These are phyloP conservation scores for Canariomyces notabilis DNA, from an alignment of 2,329 filamentous ascomycete genomes.

Conservation along the genomic window DNA sequence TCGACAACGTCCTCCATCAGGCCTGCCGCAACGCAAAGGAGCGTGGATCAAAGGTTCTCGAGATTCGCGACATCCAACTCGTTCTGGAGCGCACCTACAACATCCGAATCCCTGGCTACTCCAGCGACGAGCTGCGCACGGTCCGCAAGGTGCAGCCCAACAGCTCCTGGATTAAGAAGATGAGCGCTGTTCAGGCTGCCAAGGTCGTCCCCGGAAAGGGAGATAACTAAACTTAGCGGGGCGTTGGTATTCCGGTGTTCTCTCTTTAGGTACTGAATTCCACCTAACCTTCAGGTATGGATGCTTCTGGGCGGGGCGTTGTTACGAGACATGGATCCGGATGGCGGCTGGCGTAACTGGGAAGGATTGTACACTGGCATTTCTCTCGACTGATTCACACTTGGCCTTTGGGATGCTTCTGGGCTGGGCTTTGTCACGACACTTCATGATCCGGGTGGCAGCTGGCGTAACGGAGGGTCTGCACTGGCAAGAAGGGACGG, in stretches of 20 bases:
- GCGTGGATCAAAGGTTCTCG: constrained; percentile 81
- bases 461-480: no score
- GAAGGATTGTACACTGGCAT: no score
- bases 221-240: constrained; percentile 38
- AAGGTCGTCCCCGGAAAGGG: constrained; percentile 68
- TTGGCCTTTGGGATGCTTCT: no score
- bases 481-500: no score
- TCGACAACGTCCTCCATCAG: constrained; percentile 81
- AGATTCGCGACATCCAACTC: constrained; percentile 81
- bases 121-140: constrained; percentile 87
- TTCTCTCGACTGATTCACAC: no score
- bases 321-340: background rate
- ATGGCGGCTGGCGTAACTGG: background rate
- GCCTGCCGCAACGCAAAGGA: constrained; percentile 92
- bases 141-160: constrained; percentile 91
- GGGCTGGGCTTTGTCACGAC: no score
- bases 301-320: no score
- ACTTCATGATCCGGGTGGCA: no score
- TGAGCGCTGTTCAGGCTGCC: constrained; percentile 91
- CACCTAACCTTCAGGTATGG: no score
- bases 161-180: constrained; percentile 88
- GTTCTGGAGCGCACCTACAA: constrained; percentile 82
- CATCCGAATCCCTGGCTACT: constrained; percentile 89
- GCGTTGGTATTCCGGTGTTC: background rate
- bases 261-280: background rate